Conservation (phyloP, 2,329 filamentous ascomycete species). For the Fusarium temperatum region DNA sequence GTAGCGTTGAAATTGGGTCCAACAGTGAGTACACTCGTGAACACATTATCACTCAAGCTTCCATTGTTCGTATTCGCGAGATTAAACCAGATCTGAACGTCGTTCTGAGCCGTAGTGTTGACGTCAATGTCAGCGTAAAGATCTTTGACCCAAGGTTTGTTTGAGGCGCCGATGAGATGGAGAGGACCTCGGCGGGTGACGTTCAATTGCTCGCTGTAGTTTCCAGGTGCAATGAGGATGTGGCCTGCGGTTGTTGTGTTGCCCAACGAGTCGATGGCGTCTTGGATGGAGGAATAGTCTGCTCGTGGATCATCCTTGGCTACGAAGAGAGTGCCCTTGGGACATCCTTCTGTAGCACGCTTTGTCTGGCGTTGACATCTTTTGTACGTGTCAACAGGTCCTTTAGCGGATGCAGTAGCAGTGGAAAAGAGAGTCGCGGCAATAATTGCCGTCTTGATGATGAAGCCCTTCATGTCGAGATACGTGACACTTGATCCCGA, state of each 20-base stretch:
- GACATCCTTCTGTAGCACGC: conserved; percentile 47
- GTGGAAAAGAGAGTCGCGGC: not conserved
- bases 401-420: not conserved
- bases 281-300: conserved; percentile 51
- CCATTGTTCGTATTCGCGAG: conserved; percentile 57
- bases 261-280: conserved; percentile 52
- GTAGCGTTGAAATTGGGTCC: conserved; percentile 71
- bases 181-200: conserved; percentile 69
- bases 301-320: conserved; percentile 47
- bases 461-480: not conserved
- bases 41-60: conserved; percentile 66
- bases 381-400: conserved; percentile 30
- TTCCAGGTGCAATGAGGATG: conserved; percentile 68
- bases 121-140: conserved; percentile 54
- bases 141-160: conserved; percentile 48
- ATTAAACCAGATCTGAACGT: conserved; percentile 67
- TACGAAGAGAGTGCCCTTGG: conserved; percentile 53
- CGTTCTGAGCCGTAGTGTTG: conserved; percentile 52
- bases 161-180: conserved; percentile 66
- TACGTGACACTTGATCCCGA: not conserved
- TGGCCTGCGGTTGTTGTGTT: conserved; percentile 38
- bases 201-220: conserved; percentile 72
- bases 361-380: conserved; percentile 30
- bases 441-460: not conserved
- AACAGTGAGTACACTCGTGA: conserved; percentile 68